Percentiles rank a stretch among this genome's conserved stretches.
phyloP scores from a whole-genome alignment of 2,329 filamentous ascomycete genomes.

The Exophiala mesophila region DNA sequence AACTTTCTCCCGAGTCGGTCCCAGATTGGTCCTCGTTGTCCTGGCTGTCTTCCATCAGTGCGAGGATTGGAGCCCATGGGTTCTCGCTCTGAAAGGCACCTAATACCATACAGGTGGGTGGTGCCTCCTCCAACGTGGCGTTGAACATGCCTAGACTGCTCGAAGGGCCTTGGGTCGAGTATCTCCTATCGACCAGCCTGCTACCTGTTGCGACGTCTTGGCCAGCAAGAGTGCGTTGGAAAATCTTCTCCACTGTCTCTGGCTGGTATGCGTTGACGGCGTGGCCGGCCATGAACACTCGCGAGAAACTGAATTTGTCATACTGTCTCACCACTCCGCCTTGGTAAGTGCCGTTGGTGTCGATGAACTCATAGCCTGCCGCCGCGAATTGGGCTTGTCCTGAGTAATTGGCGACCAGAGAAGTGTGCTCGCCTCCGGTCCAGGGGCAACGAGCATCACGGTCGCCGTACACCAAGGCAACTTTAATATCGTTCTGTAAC shows the following conservation, averaged over 20 bases:
- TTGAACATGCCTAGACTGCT: constrained; percentile 4
- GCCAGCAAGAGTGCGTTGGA: constrained; percentile 48
- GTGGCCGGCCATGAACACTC: constrained; percentile 47
- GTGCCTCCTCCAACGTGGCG: not conserved
- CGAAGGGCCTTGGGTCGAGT: constrained; percentile 30
- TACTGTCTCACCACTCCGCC: constrained; percentile 44
- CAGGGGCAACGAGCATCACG: constrained; percentile 53
- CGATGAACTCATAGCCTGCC: constrained; percentile 46
- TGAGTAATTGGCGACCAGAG: constrained; percentile 46
- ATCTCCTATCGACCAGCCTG: constrained; percentile 34
- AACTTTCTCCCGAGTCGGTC: not conserved
- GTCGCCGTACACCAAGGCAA: constrained; percentile 50
- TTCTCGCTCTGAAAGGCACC: not conserved
- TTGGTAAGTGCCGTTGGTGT: constrained; percentile 39
- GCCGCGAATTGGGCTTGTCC: constrained; percentile 41
- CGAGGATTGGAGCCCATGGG: not conserved
- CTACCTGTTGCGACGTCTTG: constrained; percentile 53
- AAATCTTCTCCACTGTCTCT: constrained; percentile 51
- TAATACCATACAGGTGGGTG: constrained; percentile 3
- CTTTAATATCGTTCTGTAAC: constrained; percentile 47
- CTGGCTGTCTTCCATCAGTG: not conserved
- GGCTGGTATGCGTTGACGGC: constrained; percentile 52
- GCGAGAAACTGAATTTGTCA: constrained; percentile 46
- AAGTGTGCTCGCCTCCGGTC: constrained; percentile 52
- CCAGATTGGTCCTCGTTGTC: not conserved